Conservation (phyloP, 257 asterid genomes). For the Perilla frutescens region DNA sequence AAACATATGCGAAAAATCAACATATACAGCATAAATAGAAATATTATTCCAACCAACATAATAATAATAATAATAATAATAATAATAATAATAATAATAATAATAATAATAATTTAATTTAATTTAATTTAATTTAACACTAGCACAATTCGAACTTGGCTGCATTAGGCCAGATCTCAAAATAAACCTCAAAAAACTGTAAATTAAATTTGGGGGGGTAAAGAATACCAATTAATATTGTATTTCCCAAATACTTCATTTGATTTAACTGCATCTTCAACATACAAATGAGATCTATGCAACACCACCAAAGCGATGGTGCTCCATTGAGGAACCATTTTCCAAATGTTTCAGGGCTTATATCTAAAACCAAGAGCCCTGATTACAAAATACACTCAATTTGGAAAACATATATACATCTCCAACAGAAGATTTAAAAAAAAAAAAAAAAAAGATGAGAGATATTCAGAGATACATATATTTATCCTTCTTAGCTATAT, state of each 20-base stretch:
- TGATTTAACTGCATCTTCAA: conserved; percentile 23
- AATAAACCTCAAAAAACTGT: too few relatives aligned
- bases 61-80: too few relatives aligned
- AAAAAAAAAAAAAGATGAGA: neutral
- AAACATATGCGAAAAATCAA: too few relatives aligned
- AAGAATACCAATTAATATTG: too few relatives aligned
- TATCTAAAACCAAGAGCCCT: conserved; percentile 59
- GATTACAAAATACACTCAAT: conserved; percentile 30
- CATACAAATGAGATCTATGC: conserved; percentile 22
- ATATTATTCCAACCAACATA: too few relatives aligned
- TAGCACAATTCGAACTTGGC: too few relatives aligned
- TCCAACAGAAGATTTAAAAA: conserved; percentile 2
- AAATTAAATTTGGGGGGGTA: too few relatives aligned
- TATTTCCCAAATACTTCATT: conserved; percentile 25
- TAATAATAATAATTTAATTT: too few relatives aligned
- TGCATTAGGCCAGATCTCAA: too few relatives aligned
- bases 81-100: too few relatives aligned
- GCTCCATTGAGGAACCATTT: conserved; percentile 24
- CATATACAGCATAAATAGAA: too few relatives aligned
- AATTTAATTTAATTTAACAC: too few relatives aligned
- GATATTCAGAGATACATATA: neutral
- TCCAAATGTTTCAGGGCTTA: conserved; percentile 51
- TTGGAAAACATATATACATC: conserved; percentile 38
- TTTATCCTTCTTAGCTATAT: conserved; percentile 12
- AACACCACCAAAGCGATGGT: conserved; percentile 11